Evolutionary conservation across 371 early-diverging fungal species (phyloP).

Genomic region (Mortierella sp.): DNA sequence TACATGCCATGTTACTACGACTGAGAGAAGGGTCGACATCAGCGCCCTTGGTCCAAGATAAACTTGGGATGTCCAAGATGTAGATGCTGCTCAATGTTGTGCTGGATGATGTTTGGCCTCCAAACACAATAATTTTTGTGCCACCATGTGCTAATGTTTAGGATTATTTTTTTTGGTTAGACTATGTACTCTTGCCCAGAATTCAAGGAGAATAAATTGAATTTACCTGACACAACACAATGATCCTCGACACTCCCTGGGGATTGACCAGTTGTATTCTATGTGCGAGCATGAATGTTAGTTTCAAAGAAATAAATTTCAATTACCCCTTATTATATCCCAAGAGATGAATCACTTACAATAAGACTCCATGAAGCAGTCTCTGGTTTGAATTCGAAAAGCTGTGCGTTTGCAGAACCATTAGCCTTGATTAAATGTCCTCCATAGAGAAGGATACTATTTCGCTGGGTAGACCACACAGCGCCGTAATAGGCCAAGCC

Average conservation of each 20-base stretch:
- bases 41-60: constrained; percentile 2
- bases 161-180: background rate
- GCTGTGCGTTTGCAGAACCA: background rate
- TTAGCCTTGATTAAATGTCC: background rate
- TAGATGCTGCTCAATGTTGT: background rate
- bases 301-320: background rate
- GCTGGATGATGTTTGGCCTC: background rate
- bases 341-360: background rate
- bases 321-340: background rate
- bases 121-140: constrained; percentile 8
- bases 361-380: background rate
- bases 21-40: background rate
- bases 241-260: background rate
- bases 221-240: constrained; percentile 14
- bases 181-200: background rate
- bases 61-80: constrained; percentile 4
- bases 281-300: background rate
- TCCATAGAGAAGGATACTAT: constrained; percentile 1
- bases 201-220: background rate
- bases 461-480: background rate
- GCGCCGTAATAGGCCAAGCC: background rate
- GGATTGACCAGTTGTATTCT: constrained; percentile 9
- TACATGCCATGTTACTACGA: constrained; percentile 11
- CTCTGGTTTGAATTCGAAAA: background rate
- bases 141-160: constrained; percentile 3